phyloP scores from a whole-genome alignment of 202 grass and related monocot genomes.

The Musa balbisiana region DNA sequence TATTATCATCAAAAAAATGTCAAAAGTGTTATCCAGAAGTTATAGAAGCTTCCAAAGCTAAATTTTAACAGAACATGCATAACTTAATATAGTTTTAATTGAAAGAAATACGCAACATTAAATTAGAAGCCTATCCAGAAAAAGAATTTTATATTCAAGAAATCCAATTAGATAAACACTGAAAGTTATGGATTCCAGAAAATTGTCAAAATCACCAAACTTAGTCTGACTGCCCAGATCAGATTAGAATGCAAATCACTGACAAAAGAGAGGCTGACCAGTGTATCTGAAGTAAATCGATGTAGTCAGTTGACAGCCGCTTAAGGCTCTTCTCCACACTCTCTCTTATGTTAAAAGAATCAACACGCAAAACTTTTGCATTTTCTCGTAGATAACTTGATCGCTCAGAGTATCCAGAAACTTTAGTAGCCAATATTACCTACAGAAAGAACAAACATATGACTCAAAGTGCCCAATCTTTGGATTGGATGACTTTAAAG shows the following conservation, averaged over 20 bases:
- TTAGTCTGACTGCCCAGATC: not conserved
- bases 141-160: too few species aligned
- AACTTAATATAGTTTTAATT: not conserved
- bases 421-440: constrained; percentile 90
- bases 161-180: not conserved
- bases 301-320: constrained; percentile 88
- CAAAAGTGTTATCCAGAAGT: too few species aligned
- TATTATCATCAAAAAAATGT: too few species aligned
- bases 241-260: not conserved
- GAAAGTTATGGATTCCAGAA: not conserved
- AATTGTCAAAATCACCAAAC: not conserved
- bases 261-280: constrained; percentile 42
- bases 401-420: constrained; percentile 66
- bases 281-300: constrained; percentile 98
- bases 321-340: constrained; percentile 91
- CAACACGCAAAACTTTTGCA: constrained; percentile 49
- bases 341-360: constrained; percentile 80
- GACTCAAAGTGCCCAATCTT: not conserved
- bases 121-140: not conserved
- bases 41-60: too few species aligned
- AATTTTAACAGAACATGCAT: too few species aligned
- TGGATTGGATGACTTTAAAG: not conserved
- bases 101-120: not conserved
- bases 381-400: constrained; percentile 53
- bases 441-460: constrained; percentile 23